A percentile compares a stretch with the other conserved stretches of the same genome.
phyloP scores from a whole-genome alignment of 2,329 filamentous ascomycete genomes.

The Ascochyta viciae-villosae region DNA sequence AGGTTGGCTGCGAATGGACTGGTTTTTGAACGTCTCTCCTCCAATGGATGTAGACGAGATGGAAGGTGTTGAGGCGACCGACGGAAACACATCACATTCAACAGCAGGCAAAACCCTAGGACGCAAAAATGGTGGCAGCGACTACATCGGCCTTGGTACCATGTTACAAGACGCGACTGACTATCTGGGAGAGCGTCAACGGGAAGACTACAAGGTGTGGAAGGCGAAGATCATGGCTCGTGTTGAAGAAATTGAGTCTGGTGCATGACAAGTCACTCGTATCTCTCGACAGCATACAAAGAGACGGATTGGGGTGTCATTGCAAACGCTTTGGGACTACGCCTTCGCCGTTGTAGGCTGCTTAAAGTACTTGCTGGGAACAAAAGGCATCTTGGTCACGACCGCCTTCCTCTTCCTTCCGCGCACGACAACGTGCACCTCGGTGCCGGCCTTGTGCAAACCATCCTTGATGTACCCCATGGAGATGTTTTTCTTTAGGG shows the following conservation, averaged over 20 bases:
- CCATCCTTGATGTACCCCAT: conserved; percentile 92
- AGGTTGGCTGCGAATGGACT: conserved; percentile 60
- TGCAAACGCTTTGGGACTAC: conserved; percentile 11
- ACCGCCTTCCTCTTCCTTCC: conserved; percentile 77
- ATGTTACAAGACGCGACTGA: conserved; percentile 81
- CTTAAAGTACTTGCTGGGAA: conserved; percentile 76
- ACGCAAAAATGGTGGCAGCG: conserved; percentile 53
- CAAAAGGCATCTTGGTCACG: conserved; percentile 89
- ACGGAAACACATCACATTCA: conserved; percentile 27
- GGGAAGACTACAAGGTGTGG: conserved; percentile 69
- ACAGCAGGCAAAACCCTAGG: conserved; percentile 47
- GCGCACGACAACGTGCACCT: conserved; percentile 78
- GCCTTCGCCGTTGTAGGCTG: conserved; percentile 35
- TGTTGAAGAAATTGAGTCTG: conserved; percentile 58
- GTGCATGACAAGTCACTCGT: not conserved
- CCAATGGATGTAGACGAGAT: conserved; percentile 31
- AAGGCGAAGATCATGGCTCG: conserved; percentile 65
- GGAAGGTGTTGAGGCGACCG: conserved; percentile 34
- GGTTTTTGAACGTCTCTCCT: conserved; percentile 62
- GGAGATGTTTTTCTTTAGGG: conserved; percentile 86
- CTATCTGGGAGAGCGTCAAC: conserved; percentile 70
- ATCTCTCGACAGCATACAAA: not conserved
- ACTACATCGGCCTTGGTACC: conserved; percentile 60
- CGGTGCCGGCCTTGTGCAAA: conserved; percentile 82
- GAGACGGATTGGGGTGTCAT: not conserved